These are phyloP conservation scores for Pelargonium cotyledonis DNA, from an alignment of 441 rosid species.

Conservation along the genomic window DNA sequence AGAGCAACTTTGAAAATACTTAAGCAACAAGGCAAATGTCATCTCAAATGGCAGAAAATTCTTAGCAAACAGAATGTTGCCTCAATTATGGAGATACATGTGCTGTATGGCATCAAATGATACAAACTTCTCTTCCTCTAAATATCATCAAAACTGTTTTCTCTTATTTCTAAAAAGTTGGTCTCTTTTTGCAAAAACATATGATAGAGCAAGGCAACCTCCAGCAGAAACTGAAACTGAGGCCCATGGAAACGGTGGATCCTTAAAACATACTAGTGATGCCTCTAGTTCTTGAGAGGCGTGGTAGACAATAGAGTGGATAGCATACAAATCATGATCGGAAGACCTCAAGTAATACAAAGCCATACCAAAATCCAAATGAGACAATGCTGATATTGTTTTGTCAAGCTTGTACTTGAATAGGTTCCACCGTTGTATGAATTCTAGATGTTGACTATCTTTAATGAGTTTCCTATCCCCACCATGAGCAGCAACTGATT, in stretches of 20 bases:
- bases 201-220: slow-evolving; percentile 48
- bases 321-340: slow-evolving; percentile 67
- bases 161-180: slow-evolving; percentile 68
- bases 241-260: slow-evolving; percentile 86
- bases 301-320: slow-evolving; percentile 67
- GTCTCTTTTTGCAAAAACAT: slow-evolving; percentile 50
- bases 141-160: slow-evolving; percentile 75
- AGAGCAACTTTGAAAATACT: slow-evolving; percentile 12
- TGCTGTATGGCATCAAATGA: slow-evolving; percentile 25
- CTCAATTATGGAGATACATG: slow-evolving; percentile 18
- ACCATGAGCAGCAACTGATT: slow-evolving; percentile 64
- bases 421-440: slow-evolving; percentile 73
- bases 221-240: slow-evolving; percentile 45
- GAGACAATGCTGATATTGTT: slow-evolving; percentile 72
- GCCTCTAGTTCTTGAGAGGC: slow-evolving; percentile 85
- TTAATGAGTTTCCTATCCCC: slow-evolving; percentile 69
- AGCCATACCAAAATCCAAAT: slow-evolving; percentile 75
- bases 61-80: slow-evolving; percentile 7
- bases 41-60: slow-evolving; percentile 11
- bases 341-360: slow-evolving; percentile 67
- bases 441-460: slow-evolving; percentile 50
- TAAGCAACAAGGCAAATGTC: slow-evolving; percentile 5
- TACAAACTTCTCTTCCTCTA: slow-evolving; percentile 28
- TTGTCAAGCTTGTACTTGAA: slow-evolving; percentile 81
- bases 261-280: slow-evolving; percentile 78